Conservation (phyloP, 306 rosid species). For the Dalbergia oliveri region DNA sequence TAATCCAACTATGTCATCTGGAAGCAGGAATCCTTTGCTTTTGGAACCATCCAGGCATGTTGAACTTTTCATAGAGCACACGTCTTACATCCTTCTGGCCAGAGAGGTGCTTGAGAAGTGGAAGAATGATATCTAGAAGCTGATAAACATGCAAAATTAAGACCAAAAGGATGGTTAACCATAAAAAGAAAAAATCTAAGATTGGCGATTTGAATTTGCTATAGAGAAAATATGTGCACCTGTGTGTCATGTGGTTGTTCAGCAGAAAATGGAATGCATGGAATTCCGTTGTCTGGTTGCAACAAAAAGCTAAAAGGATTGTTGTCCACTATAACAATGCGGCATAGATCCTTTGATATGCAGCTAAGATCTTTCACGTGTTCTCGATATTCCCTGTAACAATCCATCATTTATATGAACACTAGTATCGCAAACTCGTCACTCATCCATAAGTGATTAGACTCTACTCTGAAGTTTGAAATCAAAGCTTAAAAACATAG, state of each 20-base stretch:
- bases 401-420: slow-evolving; percentile 40
- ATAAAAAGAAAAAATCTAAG: not conserved
- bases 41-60: slow-evolving; percentile 94
- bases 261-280: slow-evolving; percentile 87
- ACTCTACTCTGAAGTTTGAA: slow-evolving; percentile 2
- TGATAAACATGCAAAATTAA: slow-evolving; percentile 51
- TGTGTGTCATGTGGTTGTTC: slow-evolving; percentile 83
- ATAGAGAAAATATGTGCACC: slow-evolving; percentile 49
- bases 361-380: slow-evolving; percentile 85
- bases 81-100: slow-evolving; percentile 75
- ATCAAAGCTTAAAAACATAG: slow-evolving; percentile 19
- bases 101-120: slow-evolving; percentile 80
- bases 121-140: slow-evolving; percentile 93
- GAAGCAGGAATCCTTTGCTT: slow-evolving; percentile 78
- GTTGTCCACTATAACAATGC: slow-evolving; percentile 85
- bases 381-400: slow-evolving; percentile 77
- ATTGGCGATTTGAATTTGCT: slow-evolving; percentile 1
- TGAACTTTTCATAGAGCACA: slow-evolving; percentile 71
- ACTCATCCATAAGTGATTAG: not conserved
- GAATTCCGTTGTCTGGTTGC: slow-evolving; percentile 92
- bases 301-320: slow-evolving; percentile 88
- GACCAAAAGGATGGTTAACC: slow-evolving; percentile 28
- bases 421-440: not conserved
- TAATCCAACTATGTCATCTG: slow-evolving; percentile 52
- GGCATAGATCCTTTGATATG: slow-evolving; percentile 71